Conservation (phyloP, 257 asterid genomes). For the Solanum chilense region DNA sequence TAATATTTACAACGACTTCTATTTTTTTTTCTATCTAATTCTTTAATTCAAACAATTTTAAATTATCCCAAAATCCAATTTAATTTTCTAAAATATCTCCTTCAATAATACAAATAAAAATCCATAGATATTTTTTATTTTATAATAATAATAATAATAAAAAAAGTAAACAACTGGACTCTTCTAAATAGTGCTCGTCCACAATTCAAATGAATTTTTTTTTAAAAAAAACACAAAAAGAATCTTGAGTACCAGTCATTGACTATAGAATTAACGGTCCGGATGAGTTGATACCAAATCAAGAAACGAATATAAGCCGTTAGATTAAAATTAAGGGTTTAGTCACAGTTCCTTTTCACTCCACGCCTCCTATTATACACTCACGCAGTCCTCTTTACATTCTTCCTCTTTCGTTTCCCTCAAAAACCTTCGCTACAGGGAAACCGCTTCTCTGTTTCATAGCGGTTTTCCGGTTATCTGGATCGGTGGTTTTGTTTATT, state of each 20-base stretch:
- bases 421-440: neutral
- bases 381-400: neutral
- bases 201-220: neutral
- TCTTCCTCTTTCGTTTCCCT: neutral
- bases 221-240: neutral
- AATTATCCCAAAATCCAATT: neutral
- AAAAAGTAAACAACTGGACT: neutral
- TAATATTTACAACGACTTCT: neutral
- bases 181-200: neutral
- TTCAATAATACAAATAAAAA: neutral
- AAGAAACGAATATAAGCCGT: constrained; percentile 22
- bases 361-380: constrained; percentile 39
- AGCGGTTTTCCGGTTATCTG: constrained; percentile 16
- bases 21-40: neutral
- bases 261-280: constrained; percentile 9
- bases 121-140: neutral
- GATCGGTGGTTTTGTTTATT: neutral
- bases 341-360: constrained; percentile 16
- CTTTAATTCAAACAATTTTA: neutral
- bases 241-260: neutral
- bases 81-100: neutral
- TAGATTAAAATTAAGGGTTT: constrained; percentile 39
- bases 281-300: neutral
- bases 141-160: too few relatives aligned
- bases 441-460: constrained; percentile 7